These are phyloP conservation scores for Eimeria acervulina DNA, from an alignment of 169 alveolate species.

Conservation along the genomic window DNA sequence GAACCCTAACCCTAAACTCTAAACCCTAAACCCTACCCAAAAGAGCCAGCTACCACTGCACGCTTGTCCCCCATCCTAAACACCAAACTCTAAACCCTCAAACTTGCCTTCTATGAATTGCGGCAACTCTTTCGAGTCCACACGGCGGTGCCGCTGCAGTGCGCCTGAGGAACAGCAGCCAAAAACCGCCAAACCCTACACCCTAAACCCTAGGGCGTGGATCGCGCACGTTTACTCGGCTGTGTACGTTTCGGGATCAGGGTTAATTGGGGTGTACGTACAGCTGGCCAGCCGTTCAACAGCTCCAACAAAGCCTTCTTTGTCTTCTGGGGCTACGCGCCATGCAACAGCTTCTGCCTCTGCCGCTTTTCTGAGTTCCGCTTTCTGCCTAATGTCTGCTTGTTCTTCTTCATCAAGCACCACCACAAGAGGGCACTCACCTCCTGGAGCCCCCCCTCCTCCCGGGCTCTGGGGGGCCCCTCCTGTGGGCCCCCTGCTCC, in stretches of 20 bases:
- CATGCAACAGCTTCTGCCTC: conserved; percentile 26
- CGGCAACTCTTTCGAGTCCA: conserved; percentile 29
- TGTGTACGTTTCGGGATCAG: background rate
- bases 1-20: background rate
- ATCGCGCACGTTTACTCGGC: too few relatives aligned
- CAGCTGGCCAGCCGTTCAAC: conserved; percentile 25
- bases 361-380: conserved; percentile 5
- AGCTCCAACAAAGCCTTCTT: background rate
- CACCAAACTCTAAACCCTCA: background rate
- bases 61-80: background rate
- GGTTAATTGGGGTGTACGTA: background rate
- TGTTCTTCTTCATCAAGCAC: conserved; percentile 62
- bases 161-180: conserved; percentile 43
- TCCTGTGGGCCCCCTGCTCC: conserved; percentile 7
- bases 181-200: too few relatives aligned
- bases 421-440: background rate
- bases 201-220: too few relatives aligned
- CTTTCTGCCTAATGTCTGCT: background rate
- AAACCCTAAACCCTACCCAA: background rate
- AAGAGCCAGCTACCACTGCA: too few relatives aligned
- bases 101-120: conserved; percentile 9
- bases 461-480: background rate
- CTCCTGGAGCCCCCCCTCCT: background rate
- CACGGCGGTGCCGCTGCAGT: conserved; percentile 63
- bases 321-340: conserved; percentile 7